phyloP scores from a whole-genome alignment of 768 basidiomycete genomes.

The Boletus rex-veris region DNA sequence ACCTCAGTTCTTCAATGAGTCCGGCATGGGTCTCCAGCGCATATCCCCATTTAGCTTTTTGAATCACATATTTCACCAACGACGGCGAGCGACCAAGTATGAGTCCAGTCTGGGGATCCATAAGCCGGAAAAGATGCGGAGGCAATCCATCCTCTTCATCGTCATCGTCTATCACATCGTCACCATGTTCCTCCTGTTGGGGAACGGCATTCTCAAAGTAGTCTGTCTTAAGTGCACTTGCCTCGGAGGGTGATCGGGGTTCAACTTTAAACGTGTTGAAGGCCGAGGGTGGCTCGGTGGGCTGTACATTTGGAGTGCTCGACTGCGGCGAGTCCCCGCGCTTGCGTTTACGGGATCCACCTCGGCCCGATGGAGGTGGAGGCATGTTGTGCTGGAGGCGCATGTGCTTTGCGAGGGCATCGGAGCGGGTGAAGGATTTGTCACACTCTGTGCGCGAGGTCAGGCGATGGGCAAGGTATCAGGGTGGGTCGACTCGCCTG shows the following conservation, averaged over 20 bases:
- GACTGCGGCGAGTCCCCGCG: conserved; percentile 39
- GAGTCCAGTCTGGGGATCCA: conserved; percentile 57
- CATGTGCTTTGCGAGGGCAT: conserved; percentile 91
- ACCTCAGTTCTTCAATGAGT: conserved; percentile 61
- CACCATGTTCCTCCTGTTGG: conserved; percentile 17
- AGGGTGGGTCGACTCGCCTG: conserved; percentile 51
- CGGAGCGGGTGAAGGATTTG: conserved; percentile 92
- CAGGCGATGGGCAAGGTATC: neutral
- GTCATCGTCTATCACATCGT: conserved; percentile 24
- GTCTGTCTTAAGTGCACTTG: conserved; percentile 28
- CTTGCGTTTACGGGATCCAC: conserved; percentile 69
- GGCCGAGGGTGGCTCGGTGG: conserved; percentile 28
- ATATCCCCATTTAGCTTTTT: conserved; percentile 71
- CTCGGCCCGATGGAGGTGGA: conserved; percentile 69
- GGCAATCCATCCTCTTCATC: conserved; percentile 51
- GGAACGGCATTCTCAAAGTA: conserved; percentile 29
- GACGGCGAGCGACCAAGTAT: conserved; percentile 66
- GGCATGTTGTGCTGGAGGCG: conserved; percentile 81
- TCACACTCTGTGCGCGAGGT: conserved; percentile 66
- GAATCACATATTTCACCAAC: conserved; percentile 67
- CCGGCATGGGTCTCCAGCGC: conserved; percentile 64
- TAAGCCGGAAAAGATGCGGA: conserved; percentile 45
- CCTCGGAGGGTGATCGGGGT: conserved; percentile 41
- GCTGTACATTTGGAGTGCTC: conserved; percentile 14
- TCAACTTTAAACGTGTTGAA: conserved; percentile 69